Percentiles rank a stretch among this genome's conserved stretches.
These are phyloP conservation scores for Tolypocladium nubicola DNA, from an alignment of 2,329 filamentous ascomycete genomes.

Conservation along the genomic window DNA sequence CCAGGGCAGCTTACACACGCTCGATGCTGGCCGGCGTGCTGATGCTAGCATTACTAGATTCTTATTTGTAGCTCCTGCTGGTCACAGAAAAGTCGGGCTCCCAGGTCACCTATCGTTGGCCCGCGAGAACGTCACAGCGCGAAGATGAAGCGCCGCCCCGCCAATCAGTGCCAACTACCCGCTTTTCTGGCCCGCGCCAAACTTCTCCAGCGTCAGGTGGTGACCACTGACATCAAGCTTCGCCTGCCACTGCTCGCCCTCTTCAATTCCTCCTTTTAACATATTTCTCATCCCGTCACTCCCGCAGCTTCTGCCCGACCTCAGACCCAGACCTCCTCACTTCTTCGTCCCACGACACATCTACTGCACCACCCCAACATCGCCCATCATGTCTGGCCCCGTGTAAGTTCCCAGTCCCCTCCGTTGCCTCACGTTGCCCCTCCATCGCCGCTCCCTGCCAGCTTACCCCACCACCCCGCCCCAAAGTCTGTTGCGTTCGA, in stretches of 20 bases:
- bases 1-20: not conserved
- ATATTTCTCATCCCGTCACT: slow-evolving; percentile 5
- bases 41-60: not conserved
- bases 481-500: slow-evolving; percentile 12
- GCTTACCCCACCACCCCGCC: slow-evolving; percentile 30
- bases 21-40: not conserved
- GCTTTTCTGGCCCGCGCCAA: slow-evolving; percentile 6
- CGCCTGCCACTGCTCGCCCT: not conserved
- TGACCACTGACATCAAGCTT: slow-evolving; percentile 3
- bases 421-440: slow-evolving; percentile 14
- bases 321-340: slow-evolving; percentile 3
- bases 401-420: slow-evolving; percentile 43
- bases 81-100: not conserved
- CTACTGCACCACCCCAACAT: not conserved
- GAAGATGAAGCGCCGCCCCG: not conserved
- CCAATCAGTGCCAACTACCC: not conserved
- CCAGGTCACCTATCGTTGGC: not conserved
- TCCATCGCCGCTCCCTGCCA: slow-evolving; percentile 6
- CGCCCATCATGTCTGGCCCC: slow-evolving; percentile 50
- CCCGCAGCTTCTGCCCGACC: not conserved
- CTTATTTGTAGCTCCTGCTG: not conserved
- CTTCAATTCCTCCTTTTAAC: not conserved
- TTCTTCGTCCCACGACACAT: not conserved
- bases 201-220: slow-evolving; percentile 5
- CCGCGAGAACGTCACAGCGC: not conserved